Evolutionary conservation across 1,139 yeast genomes (phyloP), one percentile per base, ranked within the genome.

Genomic region (Pichia inconspicua): DNA sequence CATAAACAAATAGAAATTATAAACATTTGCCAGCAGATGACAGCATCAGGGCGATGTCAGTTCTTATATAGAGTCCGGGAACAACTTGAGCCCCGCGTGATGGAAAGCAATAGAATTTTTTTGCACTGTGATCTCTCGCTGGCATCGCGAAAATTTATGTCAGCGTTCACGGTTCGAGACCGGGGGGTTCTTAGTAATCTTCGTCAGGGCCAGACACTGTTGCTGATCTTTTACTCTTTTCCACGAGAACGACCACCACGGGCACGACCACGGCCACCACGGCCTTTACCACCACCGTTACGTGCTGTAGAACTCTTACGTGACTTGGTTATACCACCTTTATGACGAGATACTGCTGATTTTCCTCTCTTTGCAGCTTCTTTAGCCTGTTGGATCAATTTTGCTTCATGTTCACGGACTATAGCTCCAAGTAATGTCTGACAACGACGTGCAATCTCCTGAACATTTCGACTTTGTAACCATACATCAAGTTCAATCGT

Each of bases 391-490:
- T 34, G 19, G 25, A 34, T 34, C 10, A 37, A 27, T 11, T 19
- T 41, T 2, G 41, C 31, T 25, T 66, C 71, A 44, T 78, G 72
- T 60, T 84, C 94, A 59, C 77, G 81, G 50, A 79, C 73, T 36
- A 84, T 70, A 61, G 87, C 80, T 9, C 78, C 79, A 48, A 84
- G 66, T 53, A 85, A 67, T 0, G 90, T 82, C 47, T 74, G 74
- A 52, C 87, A 79, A 58, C 95, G 72, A 67, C 92, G 76, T 14
- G 80, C 72, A 40, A 84, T 66, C 61, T 84, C 94, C 8, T 77
- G 69, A 0, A 80, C 68, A 25, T 78, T 78, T 62, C 92, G 72
- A 50, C 85, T 78, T 56, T 80, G 87, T 58, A 84, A 72, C 66
- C 82, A 84, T 59, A 78, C 83, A 62, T 85, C 90, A 25, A 46